Percentiles rank a stretch among this genome's conserved stretches.
These are phyloP conservation scores for Trichoderma sp. DNA, from an alignment of 2,329 filamentous ascomycete species.

Conservation along the genomic window DNA sequence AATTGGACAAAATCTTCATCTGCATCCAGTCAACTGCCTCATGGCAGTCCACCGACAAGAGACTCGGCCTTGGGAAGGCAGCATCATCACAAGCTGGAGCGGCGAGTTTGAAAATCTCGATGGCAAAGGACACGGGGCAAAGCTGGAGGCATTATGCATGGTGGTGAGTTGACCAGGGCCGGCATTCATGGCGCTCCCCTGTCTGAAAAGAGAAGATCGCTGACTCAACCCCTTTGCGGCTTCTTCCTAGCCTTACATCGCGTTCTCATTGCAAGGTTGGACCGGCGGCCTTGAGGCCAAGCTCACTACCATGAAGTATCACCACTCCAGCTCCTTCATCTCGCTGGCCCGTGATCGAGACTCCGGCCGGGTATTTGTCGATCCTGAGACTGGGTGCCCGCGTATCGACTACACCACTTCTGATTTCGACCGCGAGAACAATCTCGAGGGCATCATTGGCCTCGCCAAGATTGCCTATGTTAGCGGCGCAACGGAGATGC, in stretches of 20 bases:
- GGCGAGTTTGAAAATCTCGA: slow-evolving; percentile 81
- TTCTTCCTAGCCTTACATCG: slow-evolving; percentile 55
- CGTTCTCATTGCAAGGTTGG: slow-evolving; percentile 68
- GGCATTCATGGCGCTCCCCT: no score
- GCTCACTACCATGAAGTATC: slow-evolving; percentile 66
- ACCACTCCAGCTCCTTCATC: slow-evolving; percentile 72
- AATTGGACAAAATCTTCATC: slow-evolving; percentile 77
- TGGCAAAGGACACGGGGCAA: slow-evolving; percentile 75
- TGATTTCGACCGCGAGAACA: slow-evolving; percentile 70
- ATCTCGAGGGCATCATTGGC: slow-evolving; percentile 71
- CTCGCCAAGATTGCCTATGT: slow-evolving; percentile 77
- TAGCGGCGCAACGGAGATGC: slow-evolving; percentile 78
- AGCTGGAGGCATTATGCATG: slow-evolving; percentile 78
- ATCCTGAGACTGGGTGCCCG: slow-evolving; percentile 65
- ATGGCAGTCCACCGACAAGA: slow-evolving; percentile 69
- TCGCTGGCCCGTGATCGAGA: slow-evolving; percentile 75
- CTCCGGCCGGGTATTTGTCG: slow-evolving; percentile 71
- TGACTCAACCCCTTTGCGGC: not conserved
- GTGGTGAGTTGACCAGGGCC: slow-evolving; percentile 46
- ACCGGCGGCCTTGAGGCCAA: slow-evolving; percentile 71
- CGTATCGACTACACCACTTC: slow-evolving; percentile 72
- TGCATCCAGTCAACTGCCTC: slow-evolving; percentile 71
- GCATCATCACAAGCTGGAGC: slow-evolving; percentile 78
- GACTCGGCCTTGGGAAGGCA: slow-evolving; percentile 70
- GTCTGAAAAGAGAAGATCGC: not conserved